phyloP scores from a whole-genome alignment of 371 early-diverging fungal genomes.

The Coemansia sp. region DNA sequence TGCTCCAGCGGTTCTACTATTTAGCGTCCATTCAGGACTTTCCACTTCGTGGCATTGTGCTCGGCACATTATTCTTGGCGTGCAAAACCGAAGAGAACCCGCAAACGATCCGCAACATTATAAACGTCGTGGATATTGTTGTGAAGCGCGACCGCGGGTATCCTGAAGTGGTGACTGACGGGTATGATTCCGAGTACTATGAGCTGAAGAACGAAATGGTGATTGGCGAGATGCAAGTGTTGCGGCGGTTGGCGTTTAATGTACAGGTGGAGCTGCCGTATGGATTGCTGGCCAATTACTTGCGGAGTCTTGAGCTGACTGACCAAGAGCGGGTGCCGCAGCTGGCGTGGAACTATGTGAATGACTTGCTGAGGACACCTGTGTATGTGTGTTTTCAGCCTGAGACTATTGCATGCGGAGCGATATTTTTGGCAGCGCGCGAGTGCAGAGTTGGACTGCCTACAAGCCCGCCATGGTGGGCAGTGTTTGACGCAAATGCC shows the following conservation, averaged over 20 bases:
- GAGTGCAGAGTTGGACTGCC: slow-evolving; percentile 69
- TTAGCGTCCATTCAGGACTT: slow-evolving; percentile 72
- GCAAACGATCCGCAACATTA: slow-evolving; percentile 71
- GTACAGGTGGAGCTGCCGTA: slow-evolving; percentile 95
- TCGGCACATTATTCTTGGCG: slow-evolving; percentile 87
- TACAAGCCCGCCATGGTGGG: slow-evolving; percentile 78
- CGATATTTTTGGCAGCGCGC: slow-evolving; percentile 81
- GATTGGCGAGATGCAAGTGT: slow-evolving; percentile 81
- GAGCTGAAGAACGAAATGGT: slow-evolving; percentile 76
- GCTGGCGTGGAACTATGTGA: slow-evolving; percentile 86
- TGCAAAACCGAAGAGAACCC: slow-evolving; percentile 89
- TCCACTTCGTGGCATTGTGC: slow-evolving; percentile 67
- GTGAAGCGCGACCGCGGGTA: slow-evolving; percentile 59
- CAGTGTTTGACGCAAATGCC: slow-evolving; percentile 76
- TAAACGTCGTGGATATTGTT: slow-evolving; percentile 64
- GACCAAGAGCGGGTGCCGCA: slow-evolving; percentile 72
- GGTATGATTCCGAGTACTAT: slow-evolving; percentile 65
- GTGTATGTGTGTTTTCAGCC: slow-evolving; percentile 85
- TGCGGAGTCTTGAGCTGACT: slow-evolving; percentile 77
- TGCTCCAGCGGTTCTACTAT: slow-evolving; percentile 91
- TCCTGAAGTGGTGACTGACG: slow-evolving; percentile 59
- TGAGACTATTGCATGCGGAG: slow-evolving; percentile 84
- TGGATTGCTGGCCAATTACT: slow-evolving; percentile 89
- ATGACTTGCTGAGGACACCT: slow-evolving; percentile 84
- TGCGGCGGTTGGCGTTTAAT: slow-evolving; percentile 86